phyloP scores from a whole-genome alignment of 768 basidiomycete species.

The Serendipita sp. region DNA sequence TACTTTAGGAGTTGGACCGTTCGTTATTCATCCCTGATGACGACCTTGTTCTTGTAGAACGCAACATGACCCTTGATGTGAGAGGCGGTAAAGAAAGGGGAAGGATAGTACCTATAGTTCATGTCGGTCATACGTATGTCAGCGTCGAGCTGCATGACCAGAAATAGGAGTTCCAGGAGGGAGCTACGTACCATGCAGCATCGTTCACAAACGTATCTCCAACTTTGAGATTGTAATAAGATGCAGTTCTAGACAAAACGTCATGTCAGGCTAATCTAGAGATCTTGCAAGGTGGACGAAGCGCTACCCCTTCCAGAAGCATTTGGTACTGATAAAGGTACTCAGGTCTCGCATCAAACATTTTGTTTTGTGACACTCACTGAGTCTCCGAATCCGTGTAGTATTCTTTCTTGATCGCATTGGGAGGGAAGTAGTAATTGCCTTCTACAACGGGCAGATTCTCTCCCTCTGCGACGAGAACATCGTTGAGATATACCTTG shows the following conservation, averaged over 20 bases:
- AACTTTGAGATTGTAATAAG: conserved; percentile 45
- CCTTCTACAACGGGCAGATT: conserved; percentile 15
- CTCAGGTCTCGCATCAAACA: conserved; percentile 5
- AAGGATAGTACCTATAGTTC: conserved; percentile 47
- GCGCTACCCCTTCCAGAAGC: conserved; percentile 59
- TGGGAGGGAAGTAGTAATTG: conserved; percentile 60
- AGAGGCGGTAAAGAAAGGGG: conserved; percentile 38
- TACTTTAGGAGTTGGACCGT: no score
- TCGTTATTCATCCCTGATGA: conserved; percentile 2
- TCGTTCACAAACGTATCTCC: conserved; percentile 36
- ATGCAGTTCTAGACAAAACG: conserved; percentile 30
- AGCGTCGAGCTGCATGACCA: not conserved
- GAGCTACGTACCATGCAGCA: conserved; percentile 41
- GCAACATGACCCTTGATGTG: conserved; percentile 52
- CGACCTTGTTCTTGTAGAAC: conserved; percentile 53
- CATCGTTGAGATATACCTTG: not conserved
- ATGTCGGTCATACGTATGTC: not conserved
- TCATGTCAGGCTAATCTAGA: not conserved
- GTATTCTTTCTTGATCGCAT: conserved; percentile 28
- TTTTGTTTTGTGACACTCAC: conserved; percentile 18
- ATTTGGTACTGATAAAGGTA: conserved; percentile 26
- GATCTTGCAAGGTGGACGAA: not conserved
- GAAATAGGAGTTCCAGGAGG: not conserved
- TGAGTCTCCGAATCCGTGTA: conserved; percentile 37
- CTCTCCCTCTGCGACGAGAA: conserved; percentile 1